Base-by-base conservation (phyloP, 1,284 basidiomycete species). In the Schizopora paradoxa region DNA sequence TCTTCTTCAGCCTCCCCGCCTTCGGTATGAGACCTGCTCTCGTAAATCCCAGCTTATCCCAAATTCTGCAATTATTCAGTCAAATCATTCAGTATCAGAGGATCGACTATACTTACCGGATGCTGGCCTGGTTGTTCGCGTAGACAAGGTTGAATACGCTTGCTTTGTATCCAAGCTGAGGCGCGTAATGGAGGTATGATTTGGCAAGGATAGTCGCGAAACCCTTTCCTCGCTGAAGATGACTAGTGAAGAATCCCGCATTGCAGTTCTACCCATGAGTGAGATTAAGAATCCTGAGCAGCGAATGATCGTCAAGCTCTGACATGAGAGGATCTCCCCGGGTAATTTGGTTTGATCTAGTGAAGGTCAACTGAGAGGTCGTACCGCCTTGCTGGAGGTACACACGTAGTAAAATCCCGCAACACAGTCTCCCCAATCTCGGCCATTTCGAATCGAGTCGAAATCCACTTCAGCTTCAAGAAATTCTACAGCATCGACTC, bases 141-240 rank as follows among this genome's bases (percentile, higher is more conserved):
- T 89, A 97, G 27, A 96, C 92, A 37, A 97, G 74, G 61, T 97
- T 97, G 73, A 96, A 97, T 13, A 97, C 89, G 56, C 86, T 91
- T 0, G 79, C 89, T 55, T 81, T 74, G 69, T 94, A 97, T 6
- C 92, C 86, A 21, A 90, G 66, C 27, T 66, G 67, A 0, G 90
- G 92, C 0, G 78, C 94, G 56, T 90, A 92, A 60, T 88, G 67
- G 8, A 95, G 68, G 66, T 82, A 97, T 3, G 87, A 88, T 51
- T 75, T 76, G 1, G 86, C 92, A 23, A 97, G 77, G 2, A 80
- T 70, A 26, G 69, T 66, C 8, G 91, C 92, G 53, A 90, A 76
- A 31, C 87, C 84, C 31, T 73, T 67, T 4, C 81, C 82, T 22
- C 91, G 76, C 42, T 82, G 78, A 0, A 59, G 53, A 2, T 76